Base-by-base conservation (phyloP, 139 green algal genomes). In the Chlamydomonas asymmetrica region DNA sequence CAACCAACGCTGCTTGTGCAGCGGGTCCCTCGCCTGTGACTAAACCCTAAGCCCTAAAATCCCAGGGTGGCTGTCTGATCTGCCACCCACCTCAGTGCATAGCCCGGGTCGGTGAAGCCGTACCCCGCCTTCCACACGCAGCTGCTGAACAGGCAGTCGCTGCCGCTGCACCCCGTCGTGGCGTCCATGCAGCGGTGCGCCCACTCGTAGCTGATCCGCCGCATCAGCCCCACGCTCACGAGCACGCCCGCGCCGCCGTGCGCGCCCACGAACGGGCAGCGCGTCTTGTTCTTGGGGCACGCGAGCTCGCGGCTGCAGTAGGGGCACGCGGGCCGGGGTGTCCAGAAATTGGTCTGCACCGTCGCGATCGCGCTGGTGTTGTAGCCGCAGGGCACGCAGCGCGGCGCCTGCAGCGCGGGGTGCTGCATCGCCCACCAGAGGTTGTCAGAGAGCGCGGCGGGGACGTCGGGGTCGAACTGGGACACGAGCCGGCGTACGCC, bases 331-430 rank as follows among this genome's bases (percentile, higher is more conserved):
- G 71, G 6, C 5, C 59, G 71, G 23, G 71, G 71, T 5, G 16
- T 32, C 59, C 61, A 70, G 31, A 4, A 18, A 43, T 49, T 63
- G 25, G 43, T 25, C 54, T 50, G 56, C 3, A 7, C 27, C 27
- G n/a, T 0, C 23, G 71, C 40, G 10, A 68, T 13, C 16, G 4
- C 8, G 32, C 20, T 61, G 59, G 3, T 6, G 57, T 77, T 62
- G 59, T 66, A 77, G 71, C 59, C 71, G 60, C 71, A 77, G 41
- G 71, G 71, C 32, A 77, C 59, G 57, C 71, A 77, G 41, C 71
- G 59, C 50, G 38, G 56, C 41, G 59, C 32, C 22, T 69, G 41
- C 23, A 77, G 71, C 1, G 32, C 41, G 1, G 71, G 71, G 57
- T 77, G 71, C 22, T 35, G 16, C 6, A 34, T 22, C 41, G 40